phyloP scores from a whole-genome alignment of 805 yeast genomes.

The Citeromyces nyonsensis region DNA sequence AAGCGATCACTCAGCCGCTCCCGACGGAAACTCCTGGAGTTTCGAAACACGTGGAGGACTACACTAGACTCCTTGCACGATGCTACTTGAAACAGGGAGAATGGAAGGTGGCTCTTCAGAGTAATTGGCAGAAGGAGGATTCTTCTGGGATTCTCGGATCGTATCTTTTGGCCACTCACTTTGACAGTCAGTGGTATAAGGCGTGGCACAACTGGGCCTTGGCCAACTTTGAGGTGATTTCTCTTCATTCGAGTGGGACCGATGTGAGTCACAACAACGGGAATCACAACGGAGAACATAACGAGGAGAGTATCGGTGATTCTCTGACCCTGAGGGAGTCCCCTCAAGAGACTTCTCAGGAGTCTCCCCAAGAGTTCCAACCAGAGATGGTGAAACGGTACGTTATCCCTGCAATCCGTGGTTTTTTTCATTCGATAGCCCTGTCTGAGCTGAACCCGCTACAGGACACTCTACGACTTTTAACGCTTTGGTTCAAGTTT shows the following conservation, averaged over 20 bases:
- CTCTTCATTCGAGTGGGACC: slow-evolving; percentile 20
- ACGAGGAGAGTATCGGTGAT: too few relatives aligned
- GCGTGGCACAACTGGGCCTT: slow-evolving; percentile 99
- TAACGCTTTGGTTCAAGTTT: slow-evolving; percentile 91
- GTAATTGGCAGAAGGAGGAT: slow-evolving; percentile 64
- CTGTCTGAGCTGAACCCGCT: slow-evolving; percentile 75
- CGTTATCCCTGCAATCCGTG: slow-evolving; percentile 91
- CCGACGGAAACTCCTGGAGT: slow-evolving; percentile 63
- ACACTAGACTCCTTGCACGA: slow-evolving; percentile 76
- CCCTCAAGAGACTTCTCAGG: too few relatives aligned
- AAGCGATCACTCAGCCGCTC: slow-evolving; percentile 72
- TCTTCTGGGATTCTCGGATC: slow-evolving; percentile 79
- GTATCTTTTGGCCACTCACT: slow-evolving; percentile 85
- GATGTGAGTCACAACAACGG: slow-evolving; percentile 1
- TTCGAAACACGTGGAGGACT: slow-evolving; percentile 63
- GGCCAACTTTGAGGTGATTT: slow-evolving; percentile 91
- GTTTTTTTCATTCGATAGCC: slow-evolving; percentile 90
- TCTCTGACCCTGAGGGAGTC: slow-evolving; percentile 1
- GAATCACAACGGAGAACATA: neutral
- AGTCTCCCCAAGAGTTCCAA: slow-evolving; percentile 12
- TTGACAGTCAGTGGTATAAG: slow-evolving; percentile 87
- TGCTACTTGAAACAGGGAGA: slow-evolving; percentile 97
- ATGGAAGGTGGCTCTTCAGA: slow-evolving; percentile 81
- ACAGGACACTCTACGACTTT: slow-evolving; percentile 80
- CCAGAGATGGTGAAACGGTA: slow-evolving; percentile 62